Evolutionary conservation across 2,329 filamentous ascomycete species (phyloP).

Genomic region (Rhytidhysteron rufulum): DNA sequence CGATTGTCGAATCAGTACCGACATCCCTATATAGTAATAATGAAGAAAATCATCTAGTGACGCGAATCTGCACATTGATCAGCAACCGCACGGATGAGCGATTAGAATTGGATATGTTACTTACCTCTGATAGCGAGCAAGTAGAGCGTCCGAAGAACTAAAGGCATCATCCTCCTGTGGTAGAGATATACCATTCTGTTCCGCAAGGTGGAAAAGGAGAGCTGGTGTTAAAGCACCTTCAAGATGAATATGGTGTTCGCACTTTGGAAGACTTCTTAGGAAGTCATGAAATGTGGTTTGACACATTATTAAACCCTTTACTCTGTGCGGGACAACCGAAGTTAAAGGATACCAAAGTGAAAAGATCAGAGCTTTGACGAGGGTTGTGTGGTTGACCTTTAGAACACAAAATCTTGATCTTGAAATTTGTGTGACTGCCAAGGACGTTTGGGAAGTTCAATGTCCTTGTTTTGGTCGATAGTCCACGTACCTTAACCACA

Average conservation of each 20-base stretch:
- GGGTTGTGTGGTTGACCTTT: too few species aligned
- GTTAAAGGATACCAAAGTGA: too few species aligned
- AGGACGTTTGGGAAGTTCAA: too few species aligned
- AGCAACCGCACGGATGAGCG: too few species aligned
- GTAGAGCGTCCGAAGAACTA: constrained; percentile 55
- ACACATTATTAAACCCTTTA: too few species aligned
- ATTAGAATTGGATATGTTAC: too few species aligned
- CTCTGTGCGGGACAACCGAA: too few species aligned
- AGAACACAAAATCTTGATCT: too few species aligned
- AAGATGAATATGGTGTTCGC: constrained; percentile 77
- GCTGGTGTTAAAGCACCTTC: constrained; percentile 70
- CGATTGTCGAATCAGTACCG: constrained; percentile 58
- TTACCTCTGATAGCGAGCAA: constrained; percentile 56
- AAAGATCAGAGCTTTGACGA: too few species aligned
- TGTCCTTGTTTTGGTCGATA: too few species aligned
- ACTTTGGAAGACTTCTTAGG: constrained; percentile 67
- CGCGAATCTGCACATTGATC: constrained; percentile 54
- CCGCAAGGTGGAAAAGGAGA: constrained; percentile 66
- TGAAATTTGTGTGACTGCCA: too few species aligned
- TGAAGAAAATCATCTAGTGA: constrained; percentile 73
- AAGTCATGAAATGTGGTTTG: constrained; percentile 55
- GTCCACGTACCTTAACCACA: too few species aligned
- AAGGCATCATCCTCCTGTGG: constrained; percentile 58
- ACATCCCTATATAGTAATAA: constrained; percentile 76
- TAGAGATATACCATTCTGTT: constrained; percentile 62